Evolutionary conservation across 2,329 filamentous ascomycete genomes (phyloP).

Genomic region (Trichoderma arundinaceum): DNA sequence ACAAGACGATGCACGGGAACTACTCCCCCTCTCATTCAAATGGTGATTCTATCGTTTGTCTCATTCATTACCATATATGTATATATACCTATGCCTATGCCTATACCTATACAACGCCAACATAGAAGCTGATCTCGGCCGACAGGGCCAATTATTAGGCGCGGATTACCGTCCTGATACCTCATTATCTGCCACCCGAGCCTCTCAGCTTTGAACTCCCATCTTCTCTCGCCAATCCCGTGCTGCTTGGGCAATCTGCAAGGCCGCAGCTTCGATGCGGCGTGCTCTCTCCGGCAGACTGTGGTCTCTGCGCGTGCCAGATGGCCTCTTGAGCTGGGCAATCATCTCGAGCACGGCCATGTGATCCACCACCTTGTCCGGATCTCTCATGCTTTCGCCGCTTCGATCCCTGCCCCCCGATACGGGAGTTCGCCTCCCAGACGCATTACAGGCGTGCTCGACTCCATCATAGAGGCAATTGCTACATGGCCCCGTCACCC

Average conservation of each 20-base stretch:
- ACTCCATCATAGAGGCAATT: conserved; percentile 38
- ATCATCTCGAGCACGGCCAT: conserved; percentile 41
- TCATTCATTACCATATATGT: conserved; percentile 29
- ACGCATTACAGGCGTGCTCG: conserved; percentile 28
- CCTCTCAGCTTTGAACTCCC: conserved; percentile 27
- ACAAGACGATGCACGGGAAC: background rate
- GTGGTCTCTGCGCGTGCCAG: conserved; percentile 33
- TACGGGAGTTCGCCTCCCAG: conserved; percentile 31
- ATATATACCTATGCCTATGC: background rate
- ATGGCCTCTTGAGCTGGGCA: conserved; percentile 36
- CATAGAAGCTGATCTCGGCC: conserved; percentile 26
- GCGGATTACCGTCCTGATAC: conserved; percentile 5
- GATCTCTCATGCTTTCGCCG: conserved; percentile 33
- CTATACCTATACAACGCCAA: conserved; percentile 11
- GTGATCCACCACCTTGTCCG: conserved; percentile 37
- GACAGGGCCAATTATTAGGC: conserved; percentile 24
- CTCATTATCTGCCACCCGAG: conserved; percentile 16
- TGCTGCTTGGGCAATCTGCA: conserved; percentile 38
- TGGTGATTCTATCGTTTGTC: conserved; percentile 8
- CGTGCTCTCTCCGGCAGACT: conserved; percentile 36
- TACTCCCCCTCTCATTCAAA: background rate
- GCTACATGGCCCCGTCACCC: conserved; percentile 35
- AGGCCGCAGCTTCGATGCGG: conserved; percentile 39
- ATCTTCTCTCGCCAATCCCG: conserved; percentile 39
- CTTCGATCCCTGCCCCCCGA: conserved; percentile 28